phyloP scores from a whole-genome alignment of 1,139 yeast species.

The Diutina scorzettiae region DNA sequence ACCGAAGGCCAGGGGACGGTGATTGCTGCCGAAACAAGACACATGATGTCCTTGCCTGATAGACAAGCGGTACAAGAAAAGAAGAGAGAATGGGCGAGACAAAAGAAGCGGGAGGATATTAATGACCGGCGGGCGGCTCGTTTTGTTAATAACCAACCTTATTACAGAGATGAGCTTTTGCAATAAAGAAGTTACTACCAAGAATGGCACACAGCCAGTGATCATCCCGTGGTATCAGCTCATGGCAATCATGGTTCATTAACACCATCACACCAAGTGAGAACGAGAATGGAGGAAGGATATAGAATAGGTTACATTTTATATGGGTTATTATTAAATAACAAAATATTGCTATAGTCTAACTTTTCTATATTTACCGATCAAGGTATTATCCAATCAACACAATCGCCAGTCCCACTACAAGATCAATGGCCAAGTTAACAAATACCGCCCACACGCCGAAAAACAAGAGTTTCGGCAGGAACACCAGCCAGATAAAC shows the following conservation, averaged over 20 bases:
- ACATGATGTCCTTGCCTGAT: conserved; percentile 4
- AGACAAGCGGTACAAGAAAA: conserved; percentile 13
- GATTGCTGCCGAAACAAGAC: conserved; percentile 3
- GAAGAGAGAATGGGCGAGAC: background rate
- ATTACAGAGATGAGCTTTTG: conserved; percentile 5
- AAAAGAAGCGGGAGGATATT: background rate
- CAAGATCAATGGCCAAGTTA: conserved; percentile 14
- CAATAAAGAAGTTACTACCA: too few relatives aligned
- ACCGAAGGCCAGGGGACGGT: conserved; percentile 14
- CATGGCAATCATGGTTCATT: too few relatives aligned
- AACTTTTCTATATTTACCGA: too few relatives aligned
- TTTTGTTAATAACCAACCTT: conserved; percentile 4
- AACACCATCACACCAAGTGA: too few relatives aligned
- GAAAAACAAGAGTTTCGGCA: conserved; percentile 79
- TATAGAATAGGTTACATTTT: too few relatives aligned
- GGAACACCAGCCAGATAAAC: conserved; percentile 95
- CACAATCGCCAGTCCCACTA: too few relatives aligned
- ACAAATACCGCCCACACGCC: conserved; percentile 61
- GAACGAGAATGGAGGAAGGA: too few relatives aligned
- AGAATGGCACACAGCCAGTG: too few relatives aligned
- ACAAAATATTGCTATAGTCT: too few relatives aligned
- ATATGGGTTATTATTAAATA: too few relatives aligned
- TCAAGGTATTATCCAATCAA: too few relatives aligned
- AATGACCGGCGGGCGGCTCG: background rate
- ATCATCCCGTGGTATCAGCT: too few relatives aligned